Conservation (phyloP, 2,329 filamentous ascomycete genomes). For the Dothistroma pini region DNA sequence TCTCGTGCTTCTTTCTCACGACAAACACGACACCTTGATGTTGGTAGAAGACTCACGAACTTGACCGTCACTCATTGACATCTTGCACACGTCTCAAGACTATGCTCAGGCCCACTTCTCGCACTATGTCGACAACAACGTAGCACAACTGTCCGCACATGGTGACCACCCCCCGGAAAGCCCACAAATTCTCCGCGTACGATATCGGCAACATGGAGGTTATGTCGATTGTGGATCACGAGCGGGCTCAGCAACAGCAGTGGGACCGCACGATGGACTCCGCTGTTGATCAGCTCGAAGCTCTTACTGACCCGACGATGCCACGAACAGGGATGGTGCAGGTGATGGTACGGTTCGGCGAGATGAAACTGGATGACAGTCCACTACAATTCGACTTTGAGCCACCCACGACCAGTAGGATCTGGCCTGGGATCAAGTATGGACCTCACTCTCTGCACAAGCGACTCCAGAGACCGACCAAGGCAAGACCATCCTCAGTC, state of each 20-base stretch:
- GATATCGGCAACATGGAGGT: slow-evolving; percentile 12
- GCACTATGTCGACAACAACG: background rate
- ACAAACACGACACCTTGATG: background rate
- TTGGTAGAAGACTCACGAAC: background rate
- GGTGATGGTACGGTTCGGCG: slow-evolving; percentile 15
- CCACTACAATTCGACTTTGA: slow-evolving; percentile 16
- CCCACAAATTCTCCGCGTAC: background rate
- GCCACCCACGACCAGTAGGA: slow-evolving; percentile 15
- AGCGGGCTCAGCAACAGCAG: slow-evolving; percentile 9
- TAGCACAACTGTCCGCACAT: slow-evolving; percentile 2
- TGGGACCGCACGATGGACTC: slow-evolving; percentile 15
- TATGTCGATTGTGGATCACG: slow-evolving; percentile 18
- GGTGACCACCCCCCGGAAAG: slow-evolving; percentile 3
- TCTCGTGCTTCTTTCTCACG: background rate
- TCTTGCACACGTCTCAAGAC: background rate
- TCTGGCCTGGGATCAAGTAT: slow-evolving; percentile 19
- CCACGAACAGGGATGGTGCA: slow-evolving; percentile 9
- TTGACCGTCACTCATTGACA: background rate
- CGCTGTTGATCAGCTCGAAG: slow-evolving; percentile 21
- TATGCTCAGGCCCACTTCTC: background rate
- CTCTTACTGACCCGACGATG: slow-evolving; percentile 11
- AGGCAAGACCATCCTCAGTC: background rate
- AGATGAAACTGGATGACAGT: slow-evolving; percentile 9
- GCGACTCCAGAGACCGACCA: slow-evolving; percentile 9
- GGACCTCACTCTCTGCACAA: slow-evolving; percentile 20